Evolutionary conservation across 305 asterid species (phyloP).

Genomic region (Fraxinus velutina): DNA sequence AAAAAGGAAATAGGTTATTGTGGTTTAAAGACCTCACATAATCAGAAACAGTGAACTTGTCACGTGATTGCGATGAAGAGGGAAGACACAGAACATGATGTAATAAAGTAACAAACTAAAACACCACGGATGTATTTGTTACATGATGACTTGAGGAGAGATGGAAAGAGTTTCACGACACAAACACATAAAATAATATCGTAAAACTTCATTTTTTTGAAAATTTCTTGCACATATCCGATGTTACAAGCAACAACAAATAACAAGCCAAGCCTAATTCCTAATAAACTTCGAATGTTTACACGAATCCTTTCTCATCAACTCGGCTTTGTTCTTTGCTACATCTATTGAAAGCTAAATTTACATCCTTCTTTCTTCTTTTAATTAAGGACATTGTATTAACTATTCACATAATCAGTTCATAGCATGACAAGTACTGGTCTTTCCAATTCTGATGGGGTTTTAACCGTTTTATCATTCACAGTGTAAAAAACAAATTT

Average conservation of each 20-base stretch:
- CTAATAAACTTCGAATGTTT: not conserved
- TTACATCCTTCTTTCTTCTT: not conserved
- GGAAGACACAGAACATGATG: not conserved
- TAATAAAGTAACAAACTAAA: not conserved
- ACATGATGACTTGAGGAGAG: not conserved
- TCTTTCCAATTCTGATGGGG: not conserved
- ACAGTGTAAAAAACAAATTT: not conserved
- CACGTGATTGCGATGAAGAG: not conserved
- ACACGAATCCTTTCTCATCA: not conserved
- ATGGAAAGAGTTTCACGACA: not conserved
- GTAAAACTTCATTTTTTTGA: not conserved
- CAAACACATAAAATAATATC: not conserved
- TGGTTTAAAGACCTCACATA: not conserved
- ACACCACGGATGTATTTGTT: not conserved
- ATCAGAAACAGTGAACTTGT: not conserved
- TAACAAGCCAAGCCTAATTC: not conserved
- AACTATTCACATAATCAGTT: not conserved
- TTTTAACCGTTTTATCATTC: not conserved
- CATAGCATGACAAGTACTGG: not conserved
- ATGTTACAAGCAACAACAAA: not conserved
- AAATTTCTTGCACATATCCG: not conserved
- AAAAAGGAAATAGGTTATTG: slow-evolving; percentile 5
- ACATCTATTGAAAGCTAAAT: not conserved
- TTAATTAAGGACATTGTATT: not conserved
- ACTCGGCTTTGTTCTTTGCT: not conserved